phyloP scores from a whole-genome alignment of 768 basidiomycete genomes.

The Fomitopsis pulvina region DNA sequence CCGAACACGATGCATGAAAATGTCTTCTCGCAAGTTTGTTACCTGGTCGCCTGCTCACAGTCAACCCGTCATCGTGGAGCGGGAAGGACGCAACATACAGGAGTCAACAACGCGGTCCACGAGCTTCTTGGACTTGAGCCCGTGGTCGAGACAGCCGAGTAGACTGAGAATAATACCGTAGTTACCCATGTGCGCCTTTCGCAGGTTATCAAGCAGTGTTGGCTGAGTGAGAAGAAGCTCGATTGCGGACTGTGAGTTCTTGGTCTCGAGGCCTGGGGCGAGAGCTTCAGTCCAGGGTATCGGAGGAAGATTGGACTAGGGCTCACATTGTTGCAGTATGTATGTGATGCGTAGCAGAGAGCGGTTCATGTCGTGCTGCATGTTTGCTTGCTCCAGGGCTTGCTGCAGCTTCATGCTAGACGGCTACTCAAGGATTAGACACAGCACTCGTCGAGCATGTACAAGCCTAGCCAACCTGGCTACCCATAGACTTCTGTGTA shows the following conservation, averaged over 20 bases:
- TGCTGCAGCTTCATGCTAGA: constrained; percentile 55
- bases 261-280: constrained; percentile 50
- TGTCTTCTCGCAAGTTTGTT: constrained; percentile 84
- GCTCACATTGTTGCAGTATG: constrained; percentile 68
- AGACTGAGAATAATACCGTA: constrained; percentile 89
- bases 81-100: constrained; percentile 27
- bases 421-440: constrained; percentile 22
- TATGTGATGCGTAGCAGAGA: constrained; percentile 75
- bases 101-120: constrained; percentile 89
- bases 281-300: background rate
- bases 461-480: background rate
- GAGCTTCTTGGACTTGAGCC: constrained; percentile 76
- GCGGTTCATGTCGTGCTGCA: constrained; percentile 72
- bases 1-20: constrained; percentile 74
- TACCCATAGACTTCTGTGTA: background rate
- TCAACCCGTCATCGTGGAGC: background rate
- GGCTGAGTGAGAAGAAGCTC: constrained; percentile 79
- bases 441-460: background rate
- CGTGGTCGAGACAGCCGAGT: constrained; percentile 88
- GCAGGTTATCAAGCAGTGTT: constrained; percentile 73
- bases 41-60: constrained; percentile 67
- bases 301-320: background rate
- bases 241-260: constrained; percentile 73
- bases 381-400: constrained; percentile 67
- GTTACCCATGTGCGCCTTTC: constrained; percentile 88